These are phyloP conservation scores for Penicillium sp. DNA, from an alignment of 2,329 filamentous ascomycete genomes.

Conservation along the genomic window DNA sequence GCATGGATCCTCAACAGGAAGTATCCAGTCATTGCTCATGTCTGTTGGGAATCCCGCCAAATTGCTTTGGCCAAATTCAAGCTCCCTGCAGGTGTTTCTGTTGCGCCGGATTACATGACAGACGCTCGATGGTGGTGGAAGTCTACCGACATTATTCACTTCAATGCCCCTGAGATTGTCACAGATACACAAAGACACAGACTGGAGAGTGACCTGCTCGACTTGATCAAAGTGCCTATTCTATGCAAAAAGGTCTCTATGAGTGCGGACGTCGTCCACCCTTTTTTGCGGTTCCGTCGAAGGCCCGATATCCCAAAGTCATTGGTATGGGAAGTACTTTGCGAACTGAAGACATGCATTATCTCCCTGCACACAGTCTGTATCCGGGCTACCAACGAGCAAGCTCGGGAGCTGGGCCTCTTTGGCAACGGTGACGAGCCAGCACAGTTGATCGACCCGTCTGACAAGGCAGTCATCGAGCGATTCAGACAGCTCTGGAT, in stretches of 20 bases:
- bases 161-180: not conserved
- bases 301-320: not conserved
- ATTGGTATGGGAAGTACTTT: not conserved
- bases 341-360: not conserved
- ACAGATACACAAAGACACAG: not conserved
- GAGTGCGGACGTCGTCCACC: constrained; percentile 3
- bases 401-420: not conserved
- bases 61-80: not conserved
- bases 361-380: not conserved
- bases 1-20: constrained; percentile 1
- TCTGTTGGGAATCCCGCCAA: constrained; percentile 2
- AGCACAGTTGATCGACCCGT: constrained; percentile 1
- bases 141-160: not conserved
- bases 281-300: constrained; percentile 3
- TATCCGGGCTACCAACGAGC: not conserved
- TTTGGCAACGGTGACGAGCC: constrained; percentile 5
- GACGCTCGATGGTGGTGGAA: not conserved
- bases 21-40: not conserved
- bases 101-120: not conserved
- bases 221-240: not conserved
- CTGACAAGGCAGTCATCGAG: not conserved
- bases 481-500: not conserved
- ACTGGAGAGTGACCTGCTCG: not conserved
- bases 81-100: not conserved
- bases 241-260: constrained; percentile 1